Conservation (phyloP, 2,329 filamentous ascomycete genomes). For the Periconia macrospinosa region DNA sequence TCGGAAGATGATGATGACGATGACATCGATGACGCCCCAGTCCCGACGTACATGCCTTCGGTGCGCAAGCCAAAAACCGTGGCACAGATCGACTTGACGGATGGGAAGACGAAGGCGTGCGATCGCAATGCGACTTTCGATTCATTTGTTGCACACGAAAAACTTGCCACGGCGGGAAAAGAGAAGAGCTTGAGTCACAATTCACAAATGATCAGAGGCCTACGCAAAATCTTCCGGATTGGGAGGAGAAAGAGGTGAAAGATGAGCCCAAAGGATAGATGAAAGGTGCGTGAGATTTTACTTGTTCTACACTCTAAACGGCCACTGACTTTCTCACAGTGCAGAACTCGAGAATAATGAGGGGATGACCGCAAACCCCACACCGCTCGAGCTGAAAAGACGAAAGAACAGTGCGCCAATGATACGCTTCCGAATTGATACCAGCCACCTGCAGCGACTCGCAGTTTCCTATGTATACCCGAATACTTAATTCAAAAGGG, state of each 20-base stretch:
- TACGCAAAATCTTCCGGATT: background rate
- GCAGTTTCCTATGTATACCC: background rate
- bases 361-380: background rate
- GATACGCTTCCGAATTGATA: background rate
- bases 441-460: background rate
- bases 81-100: background rate
- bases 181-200: background rate
- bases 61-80: background rate
- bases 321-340: background rate
- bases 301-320: background rate
- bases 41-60: background rate
- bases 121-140: conserved; percentile 3
- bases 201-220: background rate
- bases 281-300: background rate
- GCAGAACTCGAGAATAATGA: background rate
- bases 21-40: background rate
- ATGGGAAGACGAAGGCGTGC: conserved; percentile 2
- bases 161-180: background rate
- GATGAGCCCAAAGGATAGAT: background rate
- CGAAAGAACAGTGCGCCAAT: background rate
- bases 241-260: background rate
- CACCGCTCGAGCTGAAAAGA: background rate
- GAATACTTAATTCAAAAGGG: background rate
- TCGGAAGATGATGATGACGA: background rate
- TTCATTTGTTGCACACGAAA: background rate